Conservation (phyloP, 2,329 filamentous ascomycete genomes). For the Cyphellophora attinorum region DNA sequence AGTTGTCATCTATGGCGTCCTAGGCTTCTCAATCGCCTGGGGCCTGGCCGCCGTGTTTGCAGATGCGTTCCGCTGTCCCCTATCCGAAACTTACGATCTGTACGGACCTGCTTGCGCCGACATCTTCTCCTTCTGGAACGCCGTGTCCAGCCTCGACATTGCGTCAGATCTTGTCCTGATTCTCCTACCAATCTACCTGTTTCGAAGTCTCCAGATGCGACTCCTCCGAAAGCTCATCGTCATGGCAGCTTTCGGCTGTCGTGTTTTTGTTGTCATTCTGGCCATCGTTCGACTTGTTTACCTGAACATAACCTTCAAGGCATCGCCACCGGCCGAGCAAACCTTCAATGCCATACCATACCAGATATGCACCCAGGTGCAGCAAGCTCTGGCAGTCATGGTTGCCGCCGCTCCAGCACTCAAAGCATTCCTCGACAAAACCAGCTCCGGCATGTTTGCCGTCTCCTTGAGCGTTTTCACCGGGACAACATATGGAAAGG, state of each 20-base stretch:
- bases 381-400: not conserved
- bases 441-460: not conserved
- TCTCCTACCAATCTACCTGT: constrained; percentile 20
- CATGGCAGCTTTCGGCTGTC: not conserved
- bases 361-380: not conserved
- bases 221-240: not conserved
- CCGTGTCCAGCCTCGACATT: constrained; percentile 26
- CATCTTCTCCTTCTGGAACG: constrained; percentile 18
- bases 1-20: not conserved
- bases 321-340: no score
- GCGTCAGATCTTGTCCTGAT: constrained; percentile 26
- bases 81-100: constrained; percentile 18
- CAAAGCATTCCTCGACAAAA: not conserved
- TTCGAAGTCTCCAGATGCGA: constrained; percentile 22
- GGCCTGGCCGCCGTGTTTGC: constrained; percentile 8
- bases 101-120: constrained; percentile 12
- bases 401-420: not conserved
- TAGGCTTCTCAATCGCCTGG: not conserved
- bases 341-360: not conserved
- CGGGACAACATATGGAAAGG: not conserved
- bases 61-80: constrained; percentile 19
- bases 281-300: not conserved
- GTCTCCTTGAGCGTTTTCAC: not conserved
- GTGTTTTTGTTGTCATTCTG: not conserved
- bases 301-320: not conserved